A percentile compares a stretch with the other conserved stretches of the same genome.
Evolutionary conservation across 495 filamentous ascomycete genomes (phyloP).

Genomic region (Aspergillus incahuasiensis): DNA sequence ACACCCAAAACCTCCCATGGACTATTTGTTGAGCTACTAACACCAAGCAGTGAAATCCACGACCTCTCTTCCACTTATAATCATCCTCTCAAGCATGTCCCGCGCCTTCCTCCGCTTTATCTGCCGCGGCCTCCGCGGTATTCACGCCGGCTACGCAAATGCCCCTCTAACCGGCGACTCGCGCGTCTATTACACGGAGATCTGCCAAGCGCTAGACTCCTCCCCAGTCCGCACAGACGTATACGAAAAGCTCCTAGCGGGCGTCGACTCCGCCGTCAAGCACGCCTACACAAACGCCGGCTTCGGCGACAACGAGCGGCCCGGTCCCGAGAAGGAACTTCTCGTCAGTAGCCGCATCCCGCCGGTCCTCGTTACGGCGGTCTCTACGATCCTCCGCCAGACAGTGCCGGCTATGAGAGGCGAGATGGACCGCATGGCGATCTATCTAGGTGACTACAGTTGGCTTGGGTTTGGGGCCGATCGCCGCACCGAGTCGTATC

Average conservation of each 20-base stretch:
- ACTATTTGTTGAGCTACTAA: slow-evolving; percentile 10
- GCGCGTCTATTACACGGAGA: slow-evolving; percentile 38
- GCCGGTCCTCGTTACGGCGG: slow-evolving; percentile 37
- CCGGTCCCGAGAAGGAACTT: slow-evolving; percentile 44
- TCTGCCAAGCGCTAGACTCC: slow-evolving; percentile 37
- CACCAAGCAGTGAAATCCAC: slow-evolving; percentile 36
- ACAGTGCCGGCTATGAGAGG: slow-evolving; percentile 34
- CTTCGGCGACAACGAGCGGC: slow-evolving; percentile 44
- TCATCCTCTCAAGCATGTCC: slow-evolving; percentile 69
- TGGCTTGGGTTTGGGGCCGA: slow-evolving; percentile 48
- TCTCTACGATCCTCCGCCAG: slow-evolving; percentile 40
- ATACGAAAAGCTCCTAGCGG: slow-evolving; percentile 47
- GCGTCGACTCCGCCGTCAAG: slow-evolving; percentile 44
- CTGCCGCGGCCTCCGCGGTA: slow-evolving; percentile 56
- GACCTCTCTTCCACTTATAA: slow-evolving; percentile 57
- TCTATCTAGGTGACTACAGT: slow-evolving; percentile 45
- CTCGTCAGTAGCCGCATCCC: slow-evolving; percentile 44
- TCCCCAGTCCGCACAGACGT: slow-evolving; percentile 42
- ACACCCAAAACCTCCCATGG: slow-evolving; percentile 9
- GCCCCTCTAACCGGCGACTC: slow-evolving; percentile 32
- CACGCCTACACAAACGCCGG: slow-evolving; percentile 43
- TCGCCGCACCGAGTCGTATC: slow-evolving; percentile 32
- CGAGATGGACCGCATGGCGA: slow-evolving; percentile 45
- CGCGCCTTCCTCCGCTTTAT: slow-evolving; percentile 65
- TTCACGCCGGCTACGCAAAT: slow-evolving; percentile 33